Base-by-base conservation (phyloP, 805 yeast species). In the Saturnispora ahearnii region DNA sequence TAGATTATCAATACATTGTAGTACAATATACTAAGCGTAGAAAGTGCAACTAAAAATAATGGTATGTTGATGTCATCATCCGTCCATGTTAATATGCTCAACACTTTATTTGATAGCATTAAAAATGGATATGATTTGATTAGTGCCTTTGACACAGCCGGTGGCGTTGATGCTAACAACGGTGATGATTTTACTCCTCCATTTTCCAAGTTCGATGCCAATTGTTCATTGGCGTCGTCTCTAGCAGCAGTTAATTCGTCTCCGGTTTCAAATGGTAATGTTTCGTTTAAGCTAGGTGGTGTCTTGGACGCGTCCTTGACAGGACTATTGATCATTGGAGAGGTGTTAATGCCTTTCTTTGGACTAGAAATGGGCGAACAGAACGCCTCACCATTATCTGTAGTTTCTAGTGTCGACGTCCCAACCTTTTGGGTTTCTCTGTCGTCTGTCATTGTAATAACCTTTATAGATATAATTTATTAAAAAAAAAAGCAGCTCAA, bases 1-100 rank as follows among this genome's bases (percentile, higher is more conserved):
- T 87, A 88, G n/a, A 78, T 78, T 34, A 87, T 75, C 48, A 89
- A 65, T n/a, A 71, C 67, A 59, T 89, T 95, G 62, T 86, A 87
- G 66, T 89, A 87, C n/a, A 84, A 66, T 21, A 87, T 85, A 4
- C 76, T 61, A 4, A 84, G 67, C 1, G 79, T 69, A 63, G 77
- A 82, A 11, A 71, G 57, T 2, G 79, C 69, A 24, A 84, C 74
- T n/a, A 54, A 42, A 13, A 54, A 52, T 43, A 84, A 58, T 28
- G 88, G 72, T 18, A 85, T 69, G 58, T 88, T 80, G 50, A 82
- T 72, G 62, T 87, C 93, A 34, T 85, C 90, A 54, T 82, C 81
- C 2, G 97, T 86, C 99, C 99, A 91, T 0, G 98, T 90, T 34
- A 87, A 65, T 37, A 89, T 73, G 41, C 87, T 81, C 49, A 89